Percentiles rank a stretch among this genome's conserved stretches.
Conservation (phyloP, 2,329 filamentous ascomycete species). For the Elsinoe perseae region DNA sequence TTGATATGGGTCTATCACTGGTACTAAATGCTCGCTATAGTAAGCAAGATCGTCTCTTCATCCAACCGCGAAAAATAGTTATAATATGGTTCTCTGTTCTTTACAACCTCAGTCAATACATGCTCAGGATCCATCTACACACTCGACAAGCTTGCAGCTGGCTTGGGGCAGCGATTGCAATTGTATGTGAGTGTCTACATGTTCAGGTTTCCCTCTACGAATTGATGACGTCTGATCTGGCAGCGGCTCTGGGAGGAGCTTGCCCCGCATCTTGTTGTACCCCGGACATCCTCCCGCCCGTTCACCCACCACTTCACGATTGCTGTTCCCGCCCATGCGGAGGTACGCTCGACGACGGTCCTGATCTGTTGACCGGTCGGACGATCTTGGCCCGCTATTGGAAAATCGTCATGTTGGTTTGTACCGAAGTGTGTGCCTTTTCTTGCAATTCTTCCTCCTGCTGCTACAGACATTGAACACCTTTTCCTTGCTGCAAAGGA, state of each 20-base stretch:
- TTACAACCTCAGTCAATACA: too few species aligned
- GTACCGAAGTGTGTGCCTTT: neutral
- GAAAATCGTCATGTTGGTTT: neutral
- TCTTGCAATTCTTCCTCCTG: neutral
- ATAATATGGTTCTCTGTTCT: too few species aligned
- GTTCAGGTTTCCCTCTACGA: too few species aligned
- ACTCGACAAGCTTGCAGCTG: too few species aligned
- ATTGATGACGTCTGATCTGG: neutral
- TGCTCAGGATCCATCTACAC: too few species aligned
- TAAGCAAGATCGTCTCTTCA: too few species aligned
- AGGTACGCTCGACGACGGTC: too few species aligned
- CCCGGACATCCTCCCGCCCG: neutral
- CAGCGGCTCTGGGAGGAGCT: too few species aligned
- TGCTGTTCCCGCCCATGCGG: neutral
- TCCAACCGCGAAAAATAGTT: too few species aligned
- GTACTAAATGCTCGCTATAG: constrained; percentile 28
- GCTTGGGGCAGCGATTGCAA: too few species aligned
- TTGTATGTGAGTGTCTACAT: too few species aligned
- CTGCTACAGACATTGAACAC: neutral
- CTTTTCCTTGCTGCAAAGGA: neutral
- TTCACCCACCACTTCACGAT: neutral
- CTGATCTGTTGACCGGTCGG: too few species aligned
- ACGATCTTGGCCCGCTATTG: neutral
- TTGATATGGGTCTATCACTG: constrained; percentile 45
- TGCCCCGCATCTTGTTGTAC: neutral